Base-by-base conservation (phyloP, 768 basidiomycete genomes). In the Lepiota venenata region DNA sequence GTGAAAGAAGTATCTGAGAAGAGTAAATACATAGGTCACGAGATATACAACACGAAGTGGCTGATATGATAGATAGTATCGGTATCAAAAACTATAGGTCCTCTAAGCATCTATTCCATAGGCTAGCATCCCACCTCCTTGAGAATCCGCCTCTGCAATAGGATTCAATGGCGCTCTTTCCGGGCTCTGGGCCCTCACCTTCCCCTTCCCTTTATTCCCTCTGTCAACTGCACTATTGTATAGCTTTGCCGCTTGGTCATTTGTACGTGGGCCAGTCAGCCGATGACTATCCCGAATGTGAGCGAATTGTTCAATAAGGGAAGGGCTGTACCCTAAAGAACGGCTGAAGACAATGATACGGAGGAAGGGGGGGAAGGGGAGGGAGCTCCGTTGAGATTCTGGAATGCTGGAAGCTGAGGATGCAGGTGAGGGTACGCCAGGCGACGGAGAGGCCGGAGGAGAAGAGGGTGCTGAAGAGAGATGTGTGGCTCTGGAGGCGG, bases 331-430 rank as follows among this genome's bases (percentile, higher is more conserved):
- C 10, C 43, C 51, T 16, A 52, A 18, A 42, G 51, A 52, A 20
- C 51, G 51, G n/a, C 42, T 52, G 5, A 52, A 32, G 16, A 52
- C 42, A 15, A 52, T n/a, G 32, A 45, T 52, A n/a, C 51, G 51
- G 25, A 52, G 51, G 41, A 52, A 52, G 7, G 51, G 35, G 15
- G 51, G 51, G 21, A 45, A 44, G 8, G 51, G 41, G 16, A 44
- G 35, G 20, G 51, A 52, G 15, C 9, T 22, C 11, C 41, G 20
- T 7, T 7, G 51, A 15, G 20, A 4, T 35, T 15, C 36, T n/a
- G 41, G 7, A 25, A n/a, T 21, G 38, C 8, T 45, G 21, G 35
- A 45, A 51, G 18, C 11, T 20, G 51, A 22, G 7, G 39, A 29
- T 10, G 15, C 27, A 2, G 50, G 25, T 5, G 21, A 35, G 12